A percentile compares a stretch with the other conserved stretches of the same genome.
Conservation (phyloP, 345 rosid species). For the Pseudoturritis turrita region DNA sequence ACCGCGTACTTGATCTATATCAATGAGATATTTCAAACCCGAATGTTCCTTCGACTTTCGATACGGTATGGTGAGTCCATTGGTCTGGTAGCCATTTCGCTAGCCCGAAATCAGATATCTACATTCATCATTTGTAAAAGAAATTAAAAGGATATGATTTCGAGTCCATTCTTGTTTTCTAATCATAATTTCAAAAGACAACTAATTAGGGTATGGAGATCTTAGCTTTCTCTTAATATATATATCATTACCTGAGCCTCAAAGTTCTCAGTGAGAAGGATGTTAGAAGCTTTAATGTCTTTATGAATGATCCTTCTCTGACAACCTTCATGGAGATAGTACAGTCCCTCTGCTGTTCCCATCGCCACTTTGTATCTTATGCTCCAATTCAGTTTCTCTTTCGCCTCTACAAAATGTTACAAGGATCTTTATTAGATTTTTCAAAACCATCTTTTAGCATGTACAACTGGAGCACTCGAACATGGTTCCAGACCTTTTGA, state of each 20-base stretch:
- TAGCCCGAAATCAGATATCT: conserved; percentile 98
- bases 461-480: too few species aligned
- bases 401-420: conserved; percentile 38
- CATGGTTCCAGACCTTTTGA: too few species aligned
- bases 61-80: conserved; percentile 83
- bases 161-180: not conserved
- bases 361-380: conserved; percentile 63
- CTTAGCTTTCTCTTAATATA: not conserved
- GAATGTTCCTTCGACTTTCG: conserved; percentile 88
- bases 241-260: conserved; percentile 62
- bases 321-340: conserved; percentile 84
- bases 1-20: not conserved
- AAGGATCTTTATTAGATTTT: not conserved
- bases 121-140: conserved; percentile 3
- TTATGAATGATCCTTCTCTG: conserved; percentile 91
- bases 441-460: too few species aligned
- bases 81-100: conserved; percentile 94
- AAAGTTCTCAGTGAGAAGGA: conserved; percentile 76
- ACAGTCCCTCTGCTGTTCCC: conserved; percentile 82
- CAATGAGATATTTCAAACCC: conserved; percentile 47
- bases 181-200: not conserved
- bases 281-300: conserved; percentile 91
- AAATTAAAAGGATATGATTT: not conserved
- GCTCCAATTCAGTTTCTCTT: conserved; percentile 60
- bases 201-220: not conserved